Percentiles rank a stretch among this genome's conserved stretches.
These are phyloP conservation scores for Marchantia polymorpha DNA, from an alignment of 225 moss, liverwort and hornwort genomes.

Conservation along the genomic window DNA sequence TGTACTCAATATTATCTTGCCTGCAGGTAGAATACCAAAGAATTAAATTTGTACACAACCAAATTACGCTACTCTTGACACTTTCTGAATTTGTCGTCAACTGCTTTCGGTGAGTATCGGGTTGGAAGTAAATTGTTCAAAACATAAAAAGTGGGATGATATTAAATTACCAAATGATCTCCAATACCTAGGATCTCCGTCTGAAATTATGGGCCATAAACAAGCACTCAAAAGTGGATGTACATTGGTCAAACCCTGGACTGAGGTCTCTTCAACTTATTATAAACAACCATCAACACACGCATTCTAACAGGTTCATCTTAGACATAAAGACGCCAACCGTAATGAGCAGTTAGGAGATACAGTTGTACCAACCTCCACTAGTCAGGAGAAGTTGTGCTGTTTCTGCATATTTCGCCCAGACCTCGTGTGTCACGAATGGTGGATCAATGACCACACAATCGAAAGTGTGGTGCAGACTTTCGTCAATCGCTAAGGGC, in stretches of 20 bases:
- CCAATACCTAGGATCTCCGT: no score
- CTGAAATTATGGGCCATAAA: no score
- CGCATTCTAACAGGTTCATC: no score
- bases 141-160: no score
- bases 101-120: no score
- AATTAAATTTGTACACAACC: background rate
- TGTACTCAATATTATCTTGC: slow-evolving; percentile 90
- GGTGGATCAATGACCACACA: slow-evolving; percentile 99
- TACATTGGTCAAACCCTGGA: background rate
- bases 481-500: slow-evolving; percentile 46
- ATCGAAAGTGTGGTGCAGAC: slow-evolving; percentile 76
- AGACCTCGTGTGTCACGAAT: slow-evolving; percentile 82
- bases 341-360: background rate
- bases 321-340: no score
- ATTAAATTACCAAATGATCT: no score
- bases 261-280: no score
- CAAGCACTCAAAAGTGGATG: no score
- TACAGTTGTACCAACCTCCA: slow-evolving; percentile 43
- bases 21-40: slow-evolving; percentile 22
- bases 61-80: background rate
- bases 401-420: slow-evolving; percentile 91
- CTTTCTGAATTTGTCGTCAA: no score
- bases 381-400: slow-evolving; percentile 65
- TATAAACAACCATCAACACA: no score
- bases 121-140: no score